Evolutionary conservation across 495 filamentous ascomycete species (phyloP).

Genomic region (Bombardia bombarda): DNA sequence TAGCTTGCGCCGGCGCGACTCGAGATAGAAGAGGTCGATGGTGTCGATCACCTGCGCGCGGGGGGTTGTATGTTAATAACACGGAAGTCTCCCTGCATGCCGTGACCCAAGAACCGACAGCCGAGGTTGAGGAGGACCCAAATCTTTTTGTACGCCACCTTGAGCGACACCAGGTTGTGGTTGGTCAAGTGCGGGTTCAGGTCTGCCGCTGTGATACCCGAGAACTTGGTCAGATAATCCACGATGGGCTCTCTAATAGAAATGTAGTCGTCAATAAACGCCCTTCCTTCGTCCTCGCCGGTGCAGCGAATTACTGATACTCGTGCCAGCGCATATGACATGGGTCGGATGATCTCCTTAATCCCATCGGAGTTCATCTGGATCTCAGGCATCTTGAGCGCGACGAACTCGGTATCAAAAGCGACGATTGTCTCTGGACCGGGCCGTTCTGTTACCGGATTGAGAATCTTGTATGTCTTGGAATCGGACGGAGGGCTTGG

Average conservation of each 20-base stretch:
- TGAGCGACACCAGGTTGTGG: conserved; percentile 78
- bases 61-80: conserved; percentile 93
- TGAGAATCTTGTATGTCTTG: conserved; percentile 52
- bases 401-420: conserved; percentile 93
- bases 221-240: conserved; percentile 90
- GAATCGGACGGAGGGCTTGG: conserved; percentile 27
- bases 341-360: conserved; percentile 76
- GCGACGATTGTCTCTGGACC: conserved; percentile 66
- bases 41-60: conserved; percentile 90
- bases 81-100: conserved; percentile 86
- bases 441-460: conserved; percentile 56
- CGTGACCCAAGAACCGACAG: conserved; percentile 89
- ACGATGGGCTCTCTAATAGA: conserved; percentile 83
- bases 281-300: conserved; percentile 64
- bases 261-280: conserved; percentile 98
- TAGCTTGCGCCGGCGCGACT: conserved; percentile 62
- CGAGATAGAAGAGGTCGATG: conserved; percentile 73
- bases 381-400: conserved; percentile 81
- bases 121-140: conserved; percentile 95
- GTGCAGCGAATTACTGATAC: conserved; percentile 79
- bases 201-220: conserved; percentile 79
- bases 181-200: conserved; percentile 63
- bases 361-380: conserved; percentile 88
- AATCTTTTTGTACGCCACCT: conserved; percentile 92
- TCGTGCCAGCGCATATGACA: conserved; percentile 73